Conservation (phyloP, 305 asterid species). For the Ilex paraguariensis region DNA sequence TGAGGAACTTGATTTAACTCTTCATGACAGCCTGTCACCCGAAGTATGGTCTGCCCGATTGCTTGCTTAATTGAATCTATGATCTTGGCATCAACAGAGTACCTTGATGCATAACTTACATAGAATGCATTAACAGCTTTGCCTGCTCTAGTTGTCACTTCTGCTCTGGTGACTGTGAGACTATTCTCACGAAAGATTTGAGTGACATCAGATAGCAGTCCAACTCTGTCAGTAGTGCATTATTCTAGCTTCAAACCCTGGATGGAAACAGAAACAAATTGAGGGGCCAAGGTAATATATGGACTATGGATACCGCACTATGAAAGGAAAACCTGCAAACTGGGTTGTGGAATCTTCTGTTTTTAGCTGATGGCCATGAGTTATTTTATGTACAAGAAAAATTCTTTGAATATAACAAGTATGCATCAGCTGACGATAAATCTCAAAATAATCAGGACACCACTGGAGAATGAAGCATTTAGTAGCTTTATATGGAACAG, state of each 20-base stretch:
- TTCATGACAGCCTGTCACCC: conserved; percentile 63
- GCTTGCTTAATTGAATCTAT: conserved; percentile 75
- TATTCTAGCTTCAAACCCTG: conserved; percentile 89
- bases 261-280: conserved; percentile 1
- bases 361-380: too few species aligned
- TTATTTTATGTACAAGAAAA: too few species aligned
- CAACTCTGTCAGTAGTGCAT: conserved; percentile 78
- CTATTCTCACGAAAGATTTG: conserved; percentile 84
- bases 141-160: conserved; percentile 70
- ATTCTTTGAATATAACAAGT: too few species aligned
- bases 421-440: too few species aligned
- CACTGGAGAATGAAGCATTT: too few species aligned
- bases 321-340: too few species aligned
- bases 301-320: too few species aligned
- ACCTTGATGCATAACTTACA: conserved; percentile 77
- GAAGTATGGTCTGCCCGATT: conserved; percentile 79
- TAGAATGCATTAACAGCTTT: conserved; percentile 83
- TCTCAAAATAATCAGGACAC: too few species aligned
- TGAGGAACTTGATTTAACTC: conserved; percentile 52
- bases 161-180: conserved; percentile 85
- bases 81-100: conserved; percentile 75
- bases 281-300: conserved; percentile 4
- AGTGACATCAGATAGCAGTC: conserved; percentile 81
- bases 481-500: too few species aligned
- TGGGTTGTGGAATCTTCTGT: too few species aligned